Conservation (phyloP, 257 asterid species). For the Fraxinus quadrangulata region DNA sequence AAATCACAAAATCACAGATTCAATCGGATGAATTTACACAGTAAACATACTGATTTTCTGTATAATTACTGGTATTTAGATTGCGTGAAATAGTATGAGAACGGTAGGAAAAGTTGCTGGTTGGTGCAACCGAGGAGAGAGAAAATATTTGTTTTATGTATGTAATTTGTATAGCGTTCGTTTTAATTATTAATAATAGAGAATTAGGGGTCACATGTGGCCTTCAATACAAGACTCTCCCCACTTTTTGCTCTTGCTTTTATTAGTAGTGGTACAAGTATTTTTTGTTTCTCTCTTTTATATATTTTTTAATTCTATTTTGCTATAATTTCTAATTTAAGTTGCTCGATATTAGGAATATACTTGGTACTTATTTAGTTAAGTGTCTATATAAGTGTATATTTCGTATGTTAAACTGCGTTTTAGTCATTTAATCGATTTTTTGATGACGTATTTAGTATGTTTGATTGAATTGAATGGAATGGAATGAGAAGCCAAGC, state of each 20-base stretch:
- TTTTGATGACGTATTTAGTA: no score
- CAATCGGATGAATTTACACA: not conserved
- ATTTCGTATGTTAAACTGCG: no score
- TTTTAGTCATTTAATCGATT: no score
- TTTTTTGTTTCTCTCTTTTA: not conserved
- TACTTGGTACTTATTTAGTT: no score
- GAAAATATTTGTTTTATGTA: slow-evolving; percentile 16
- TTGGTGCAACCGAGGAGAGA: slow-evolving; percentile 25
- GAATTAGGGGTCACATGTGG: slow-evolving; percentile 31
- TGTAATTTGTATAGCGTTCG: slow-evolving; percentile 16
- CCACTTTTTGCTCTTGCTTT: slow-evolving; percentile 40
- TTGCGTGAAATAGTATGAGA: slow-evolving; percentile 12
- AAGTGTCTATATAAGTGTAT: no score
- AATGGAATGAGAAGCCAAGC: no score
- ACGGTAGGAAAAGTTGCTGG: not conserved
- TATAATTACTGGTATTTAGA: not conserved
- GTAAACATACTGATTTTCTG: not conserved
- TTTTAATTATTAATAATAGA: not conserved
- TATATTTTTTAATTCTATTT: not conserved
- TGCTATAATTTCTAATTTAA: not conserved
- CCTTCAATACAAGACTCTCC: slow-evolving; percentile 43
- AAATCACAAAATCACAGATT: not conserved
- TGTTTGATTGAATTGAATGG: no score
- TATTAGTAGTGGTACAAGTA: not conserved
- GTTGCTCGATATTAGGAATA: not conserved